Base-by-base conservation (phyloP, 306 rosid genomes). In the Urtica urens region DNA sequence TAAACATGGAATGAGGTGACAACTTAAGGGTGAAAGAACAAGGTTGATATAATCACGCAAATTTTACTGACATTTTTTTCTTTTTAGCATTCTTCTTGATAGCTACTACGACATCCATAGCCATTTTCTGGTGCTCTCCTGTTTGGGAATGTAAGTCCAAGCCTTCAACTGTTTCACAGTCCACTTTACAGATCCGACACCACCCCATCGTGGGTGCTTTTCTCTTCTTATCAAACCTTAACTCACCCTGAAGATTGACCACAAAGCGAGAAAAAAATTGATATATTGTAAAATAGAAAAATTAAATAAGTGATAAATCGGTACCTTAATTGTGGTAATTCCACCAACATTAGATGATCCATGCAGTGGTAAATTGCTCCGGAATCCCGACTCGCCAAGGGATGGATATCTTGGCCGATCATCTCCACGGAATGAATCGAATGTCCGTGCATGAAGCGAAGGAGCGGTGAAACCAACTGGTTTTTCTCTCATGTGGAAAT, bases 121-220 rank as follows among this genome's bases (percentile, higher is more conserved):
- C 85, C 83, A 67, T 72, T 71, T 64, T 77, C 73, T 92, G 99
- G 75, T 92, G 99, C 66, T 85, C 99, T 72, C 77, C 77, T 51
- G 83, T 85, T 69, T 92, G 99, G 45, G 99, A 81, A 74, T 92
- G 99, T 68, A 81, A 57, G 44, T 92, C 96, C 79, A 92, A 67
- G 66, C 95, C 96, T 73, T 82, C 99, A 58, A 85, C 94, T 29
- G 96, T 78, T 68, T 85, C 94, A 31, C 99, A 92, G 66, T 85
- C 94, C 58, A 85, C 68, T 79, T 82, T 92, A 75, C 99, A 92
- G 56, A 92, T 81, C 41, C 99, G 81, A 67, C 99, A 92, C 99
- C 99, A 85, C 17, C 99, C 99, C 84, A 70, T 79, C 79, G 70
- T 75, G 53, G 66, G 60, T 51, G 70, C 63, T 62, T 73, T 92